phyloP scores from a whole-genome alignment of 352 stramenopile genomes.

The Phytophthora citrophthora region DNA sequence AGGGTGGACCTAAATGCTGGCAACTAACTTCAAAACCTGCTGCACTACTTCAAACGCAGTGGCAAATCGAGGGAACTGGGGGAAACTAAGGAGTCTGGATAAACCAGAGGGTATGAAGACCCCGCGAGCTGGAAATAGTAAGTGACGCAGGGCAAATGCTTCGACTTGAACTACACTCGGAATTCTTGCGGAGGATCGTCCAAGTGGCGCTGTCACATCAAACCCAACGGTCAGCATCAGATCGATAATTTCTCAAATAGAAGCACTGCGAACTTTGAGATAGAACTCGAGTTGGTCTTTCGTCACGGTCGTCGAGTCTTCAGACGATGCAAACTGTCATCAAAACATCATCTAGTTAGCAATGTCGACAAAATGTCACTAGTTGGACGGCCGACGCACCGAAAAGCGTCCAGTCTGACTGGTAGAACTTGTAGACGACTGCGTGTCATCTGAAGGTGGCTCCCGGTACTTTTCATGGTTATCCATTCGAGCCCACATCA shows the following conservation, averaged over 20 bases:
- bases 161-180: slow-evolving; percentile 28
- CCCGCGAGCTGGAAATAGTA: neutral
- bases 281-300: slow-evolving; percentile 89
- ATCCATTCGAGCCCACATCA: slow-evolving; percentile 77
- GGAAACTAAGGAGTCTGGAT: slow-evolving; percentile 9
- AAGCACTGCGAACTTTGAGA: slow-evolving; percentile 66
- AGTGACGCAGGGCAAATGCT: neutral
- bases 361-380: neutral
- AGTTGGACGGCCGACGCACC: slow-evolving; percentile 22
- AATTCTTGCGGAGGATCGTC: slow-evolving; percentile 41
- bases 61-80: slow-evolving; percentile 13
- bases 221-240: slow-evolving; percentile 15
- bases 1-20: slow-evolving; percentile 19
- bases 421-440: slow-evolving; percentile 65
- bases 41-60: slow-evolving; percentile 27
- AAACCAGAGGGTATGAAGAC: slow-evolving; percentile 19
- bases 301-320: slow-evolving; percentile 66
- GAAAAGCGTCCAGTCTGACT: slow-evolving; percentile 60
- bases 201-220: slow-evolving; percentile 51
- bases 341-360: neutral
- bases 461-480: slow-evolving; percentile 54
- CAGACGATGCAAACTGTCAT: slow-evolving; percentile 55
- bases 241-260: neutral
- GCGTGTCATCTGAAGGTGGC: slow-evolving; percentile 55
- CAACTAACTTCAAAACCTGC: slow-evolving; percentile 36